Base-by-base conservation (phyloP, 257 asterid genomes). In the Oldenlandia corymbosa region DNA sequence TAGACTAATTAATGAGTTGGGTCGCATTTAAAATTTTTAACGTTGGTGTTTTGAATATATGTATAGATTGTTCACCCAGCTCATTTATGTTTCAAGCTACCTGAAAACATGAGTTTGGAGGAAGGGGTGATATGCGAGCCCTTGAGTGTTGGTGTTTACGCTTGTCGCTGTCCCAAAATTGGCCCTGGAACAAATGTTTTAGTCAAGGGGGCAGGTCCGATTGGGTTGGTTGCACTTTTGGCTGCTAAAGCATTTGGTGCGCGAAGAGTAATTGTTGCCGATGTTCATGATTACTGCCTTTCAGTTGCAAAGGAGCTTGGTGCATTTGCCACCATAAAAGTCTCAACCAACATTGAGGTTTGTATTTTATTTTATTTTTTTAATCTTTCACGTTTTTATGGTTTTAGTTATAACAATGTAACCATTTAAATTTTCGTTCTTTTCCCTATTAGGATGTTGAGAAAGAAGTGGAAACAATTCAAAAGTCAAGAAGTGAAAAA, bases 41-140 rank as follows among this genome's bases (percentile, higher is more conserved):
- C n/a, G n/a, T n/a, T n/a, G n/a, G n/a, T n/a, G n/a, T n/a, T n/a
- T n/a, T n/a, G n/a, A n/a, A n/a, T n/a, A n/a, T n/a, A n/a, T n/a
- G n/a, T n/a, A n/a, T n/a, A 68, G 89, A 83, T 87, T 58, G 91
- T 86, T 67, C 96, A 88, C 79, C 94, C 94, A 12, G 91, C 95
- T 7, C 80, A 80, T 69, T 72, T 84, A 45, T 88, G 95, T 54
- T 86, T 84, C 76, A 86, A 88, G 48, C 79, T 88, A 20, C 95
- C 95, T 0, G 95, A 85, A 4, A 84, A 82, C 26, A 79, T 85
- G 80, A 88, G 90, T 59, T 76, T 3, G 85, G 95, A 88, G 79
- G 94, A 88, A 71, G 95, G 96, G n/a, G 96, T 91, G 30, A 77
- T 88, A 90, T 88, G 91, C 48, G 96, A 88, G 78, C 96, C 94